Base-by-base conservation (phyloP, 805 yeast species). In the Myxozyma monticola region DNA sequence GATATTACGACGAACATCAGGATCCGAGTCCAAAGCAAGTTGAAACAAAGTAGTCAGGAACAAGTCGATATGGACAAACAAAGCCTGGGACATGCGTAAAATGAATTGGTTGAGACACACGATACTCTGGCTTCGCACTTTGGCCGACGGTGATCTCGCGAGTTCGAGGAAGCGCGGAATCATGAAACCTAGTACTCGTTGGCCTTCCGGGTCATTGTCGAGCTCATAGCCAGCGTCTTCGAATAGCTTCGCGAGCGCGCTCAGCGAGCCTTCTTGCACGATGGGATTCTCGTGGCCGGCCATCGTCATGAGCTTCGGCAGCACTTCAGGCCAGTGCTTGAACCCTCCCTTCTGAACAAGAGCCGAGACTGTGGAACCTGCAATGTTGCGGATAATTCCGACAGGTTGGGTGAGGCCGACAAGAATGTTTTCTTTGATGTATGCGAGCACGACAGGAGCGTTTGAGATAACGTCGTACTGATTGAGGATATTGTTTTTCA, bases 361-460 rank as follows among this genome's bases (percentile, higher is more conserved):
- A 0, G 96, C 77, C 1, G 97, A 86, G 45, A 91, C 81, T 42
- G 89, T 96, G 62, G 84, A 89, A 34, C 97, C 96, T 4, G 96
- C 84, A 53, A 91, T 87, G 64, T 86, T 88, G 54, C 96, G 77
- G 25, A 91, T 85, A 58, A 87, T 71, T n/a, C 71, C 66, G 46
- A 78, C 77, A 1, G 69, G 59, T 53, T 77, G 84, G 28, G 77
- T 61, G 37, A 88, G 71, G 1, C 88, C 74, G 55, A 67, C 61
- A 59, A 72, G 57, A 21, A 76, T 68, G 46, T 69, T 61, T n/a
- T 64, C 53, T 56, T 77, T 73, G 31, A 83, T 72, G 60, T 78
- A 75, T 8, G 67, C 72, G 42, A 71, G 61, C n/a, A 74, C 58
- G 56, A 67, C 69, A 44, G 65, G 62, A 45, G 75, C 62, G 9